Evolutionary conservation across 805 yeast genomes (phyloP), one percentile per base, ranked within the genome.

Genomic region (Saturnispora saitoi): DNA sequence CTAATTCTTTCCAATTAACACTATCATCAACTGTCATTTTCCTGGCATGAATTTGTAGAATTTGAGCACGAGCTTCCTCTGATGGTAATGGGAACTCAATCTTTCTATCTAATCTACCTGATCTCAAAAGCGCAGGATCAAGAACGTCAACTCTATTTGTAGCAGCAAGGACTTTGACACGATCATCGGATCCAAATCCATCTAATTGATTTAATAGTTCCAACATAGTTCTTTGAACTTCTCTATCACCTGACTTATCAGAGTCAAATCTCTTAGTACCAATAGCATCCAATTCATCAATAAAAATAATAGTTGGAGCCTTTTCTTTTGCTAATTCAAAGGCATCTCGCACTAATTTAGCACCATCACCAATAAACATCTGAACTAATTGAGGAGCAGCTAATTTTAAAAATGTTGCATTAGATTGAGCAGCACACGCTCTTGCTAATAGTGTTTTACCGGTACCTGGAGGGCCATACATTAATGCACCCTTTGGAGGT

Each of bases 391-490:
- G 99, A 8, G 99, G 96, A 32, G 98, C 99, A 1, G 97, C 98
- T 49, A 93, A 77, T 64, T 95, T 87, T 64, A 93, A 75, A 66
- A 93, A 93, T 0, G 99, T 93, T 14, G 99, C 99, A 67, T 90
- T 89, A 0, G 98, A 87, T 67, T 93, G 98, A 48, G 97, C 96
- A 22, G 99, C 99, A 71, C 97, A 95, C 1, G 99, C 99, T 65
- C 96, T 82, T 9, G 99, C 99, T 56, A 93, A 75, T 52, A 93
- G 72, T 2, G 99, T 93, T 69, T 93, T 93, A 66, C 99, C 99
- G 1, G 99, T 93, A 66, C 99, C 99, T 47, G 99, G 99, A 8
- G 99, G 98, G 32, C 99, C 99, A 65, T 93, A 93, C 90, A 93
- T 88, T 47, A 93, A 74, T 3, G 96, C 98, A 66, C 99, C 99